Evolutionary conservation across 1,284 basidiomycete genomes (phyloP).

Genomic region (Sanguinoderma infundibulare): DNA sequence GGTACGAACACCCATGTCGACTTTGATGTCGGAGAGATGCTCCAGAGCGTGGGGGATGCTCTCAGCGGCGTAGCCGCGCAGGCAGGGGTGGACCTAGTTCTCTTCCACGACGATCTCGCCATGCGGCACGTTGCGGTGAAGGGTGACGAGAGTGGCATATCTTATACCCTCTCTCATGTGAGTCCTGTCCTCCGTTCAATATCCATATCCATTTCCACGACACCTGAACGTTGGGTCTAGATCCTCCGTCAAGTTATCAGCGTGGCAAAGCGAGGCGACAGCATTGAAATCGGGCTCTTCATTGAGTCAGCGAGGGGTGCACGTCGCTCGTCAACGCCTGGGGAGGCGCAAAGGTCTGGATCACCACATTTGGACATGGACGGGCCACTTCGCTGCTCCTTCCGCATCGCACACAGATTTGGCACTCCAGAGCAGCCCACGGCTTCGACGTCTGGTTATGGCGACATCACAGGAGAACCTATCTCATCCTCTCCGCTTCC

Average conservation of each 20-base stretch:
- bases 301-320: constrained; percentile 45
- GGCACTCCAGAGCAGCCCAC: constrained; percentile 15
- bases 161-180: constrained; percentile 84
- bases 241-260: constrained; percentile 83
- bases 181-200: constrained; percentile 38
- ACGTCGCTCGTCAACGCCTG: constrained; percentile 12
- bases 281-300: constrained; percentile 89
- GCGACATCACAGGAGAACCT: not conserved
- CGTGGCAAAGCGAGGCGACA: constrained; percentile 72
- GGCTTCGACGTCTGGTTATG: not conserved
- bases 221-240: constrained; percentile 44
- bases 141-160: constrained; percentile 85
- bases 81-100: constrained; percentile 82
- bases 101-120: constrained; percentile 86
- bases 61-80: constrained; percentile 86
- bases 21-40: constrained; percentile 73
- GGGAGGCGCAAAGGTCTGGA: constrained; percentile 9
- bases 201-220: constrained; percentile 24
- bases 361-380: constrained; percentile 32
- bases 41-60: constrained; percentile 83
- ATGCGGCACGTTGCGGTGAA: constrained; percentile 84
- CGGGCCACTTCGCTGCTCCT: constrained; percentile 50
- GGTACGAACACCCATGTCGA: constrained; percentile 35
- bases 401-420: constrained; percentile 58
- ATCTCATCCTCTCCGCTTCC: constrained; percentile 13